Base-by-base conservation (phyloP, 495 filamentous ascomycete species). In the Recurvomyces mirabilis region DNA sequence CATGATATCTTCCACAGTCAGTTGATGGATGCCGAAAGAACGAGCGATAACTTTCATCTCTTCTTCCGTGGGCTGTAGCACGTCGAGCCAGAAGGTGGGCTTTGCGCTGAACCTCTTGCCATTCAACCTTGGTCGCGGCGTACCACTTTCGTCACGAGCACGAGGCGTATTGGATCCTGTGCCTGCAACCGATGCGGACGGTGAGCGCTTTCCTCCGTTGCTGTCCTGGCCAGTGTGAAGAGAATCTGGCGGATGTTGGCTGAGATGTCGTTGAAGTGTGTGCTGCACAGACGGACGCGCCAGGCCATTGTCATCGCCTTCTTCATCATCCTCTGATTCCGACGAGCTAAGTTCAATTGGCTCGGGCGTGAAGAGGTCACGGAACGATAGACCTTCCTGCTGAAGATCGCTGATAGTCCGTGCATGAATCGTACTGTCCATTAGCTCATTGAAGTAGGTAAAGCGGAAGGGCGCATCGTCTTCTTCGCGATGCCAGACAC, bases 401-500 rank as follows among this genome's bases (percentile, higher is more conserved):
- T 88, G 72, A 21, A 98, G 69, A 56, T 94, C 91, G 10, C 86
- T 91, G 36, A 98, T 89, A 0, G 82, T 93, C 58, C 94, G 87
- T 17, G 85, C 87, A 60, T 96, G 91, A 49, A 96, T 91, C 0
- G 91, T 96, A 55, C 81, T 87, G 36, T 80, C 78, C 47, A 96
- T 84, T 50, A 94, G 86, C 55, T 96, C 91, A 59, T 94, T 95
- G 70, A 98, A 98, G 56, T 98, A 98, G 1, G 91, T 98, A 59
- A 93, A 96, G 32, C 91, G 76, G 58, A 93, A 98, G 0, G 91
- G 91, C 1, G 79, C 79, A 39, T 94, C 93, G 28, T 94, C 87
- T 52, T 91, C 84, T 45, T 82, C 78, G 19, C 79, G 73, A 60
- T 88, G 86, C 91, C 91, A 98, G 4, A 70, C 68, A 40, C 64